Conservation (phyloP, 345 rosid genomes). For the Nasturtium officinale region DNA sequence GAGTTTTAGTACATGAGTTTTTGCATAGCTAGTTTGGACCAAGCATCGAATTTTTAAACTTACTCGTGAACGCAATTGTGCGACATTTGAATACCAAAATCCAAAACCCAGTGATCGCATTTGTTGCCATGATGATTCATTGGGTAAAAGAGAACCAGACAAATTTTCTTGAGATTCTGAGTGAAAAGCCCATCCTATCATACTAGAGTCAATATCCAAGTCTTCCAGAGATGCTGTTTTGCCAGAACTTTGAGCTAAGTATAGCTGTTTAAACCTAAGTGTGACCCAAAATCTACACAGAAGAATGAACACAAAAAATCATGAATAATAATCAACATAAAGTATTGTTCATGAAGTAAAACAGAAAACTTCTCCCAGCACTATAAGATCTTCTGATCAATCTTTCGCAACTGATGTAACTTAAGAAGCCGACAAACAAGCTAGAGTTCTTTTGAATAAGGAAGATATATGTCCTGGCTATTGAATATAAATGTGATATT, state of each 20-base stretch:
- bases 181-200: constrained; percentile 87
- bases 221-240: constrained; percentile 63
- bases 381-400: constrained; percentile 19
- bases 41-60: constrained; percentile 31
- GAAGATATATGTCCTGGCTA: constrained; percentile 10
- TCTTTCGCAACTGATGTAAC: constrained; percentile 24
- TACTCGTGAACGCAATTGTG: constrained; percentile 81
- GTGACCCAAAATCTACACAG: constrained; percentile 82
- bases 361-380: constrained; percentile 11
- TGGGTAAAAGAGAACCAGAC: constrained; percentile 60
- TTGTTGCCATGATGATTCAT: constrained; percentile 86
- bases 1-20: constrained; percentile 11
- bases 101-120: constrained; percentile 84
- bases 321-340: constrained; percentile 24
- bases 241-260: constrained; percentile 57
- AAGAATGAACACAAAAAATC: constrained; percentile 30
- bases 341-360: constrained; percentile 25
- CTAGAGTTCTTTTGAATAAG: background rate
- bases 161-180: constrained; percentile 88
- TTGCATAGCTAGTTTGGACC: constrained; percentile 31
- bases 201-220: constrained; percentile 62
- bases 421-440: constrained; percentile 7
- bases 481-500: background rate
- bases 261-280: constrained; percentile 71
- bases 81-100: constrained; percentile 72